Evolutionary conservation across 306 rosid genomes (phyloP), one percentile per base, ranked within the genome.

Genomic region (Trifolium repens): DNA sequence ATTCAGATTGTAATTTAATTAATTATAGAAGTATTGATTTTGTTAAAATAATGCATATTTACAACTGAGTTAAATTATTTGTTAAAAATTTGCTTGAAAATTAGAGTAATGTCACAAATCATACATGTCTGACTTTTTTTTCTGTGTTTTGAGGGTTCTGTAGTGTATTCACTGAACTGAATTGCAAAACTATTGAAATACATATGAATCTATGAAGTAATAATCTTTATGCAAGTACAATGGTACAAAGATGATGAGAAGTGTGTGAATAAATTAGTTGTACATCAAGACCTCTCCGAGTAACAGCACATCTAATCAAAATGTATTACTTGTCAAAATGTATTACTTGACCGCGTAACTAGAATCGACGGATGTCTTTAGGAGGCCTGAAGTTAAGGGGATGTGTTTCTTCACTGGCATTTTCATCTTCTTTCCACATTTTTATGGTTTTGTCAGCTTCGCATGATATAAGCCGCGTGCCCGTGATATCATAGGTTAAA

Each of bases 381-480:
- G 99, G 99, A 6, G 98, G 97, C 84, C 85, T 88, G 69, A 86
- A 96, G 76, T 85, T 96, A 85, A 96, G 88, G 15, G 99, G 98
- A 63, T 92, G 90, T 72, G 96, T 88, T 88, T 96, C 98, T 26
- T 96, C 96, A 22, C 98, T 89, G 63, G 98, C 98, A 80, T 24
- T 85, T n/a, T 96, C 99, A 11, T 96, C 98, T 86, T 90, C 96
- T 77, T 87, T 96, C 99, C 98, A 96, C 98, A 96, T 87, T 83
- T 96, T 96, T 12, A 96, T 87, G 0, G 98, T 94, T 91, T 94
- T 94, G 89, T 94, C 99, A 12, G 97, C 97, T 89, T 94, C 97
- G 26, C 99, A 94, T 46, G 85, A 65, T 55, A 94, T 47, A 14
- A 94, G 96, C 90, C 99, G 89, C 0, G 96, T 87, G 40, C 99